Evolutionary conservation across 106 monocot species (phyloP), one percentile per base, ranked within the genome.

Genomic region (Dendrobium catenatum): DNA sequence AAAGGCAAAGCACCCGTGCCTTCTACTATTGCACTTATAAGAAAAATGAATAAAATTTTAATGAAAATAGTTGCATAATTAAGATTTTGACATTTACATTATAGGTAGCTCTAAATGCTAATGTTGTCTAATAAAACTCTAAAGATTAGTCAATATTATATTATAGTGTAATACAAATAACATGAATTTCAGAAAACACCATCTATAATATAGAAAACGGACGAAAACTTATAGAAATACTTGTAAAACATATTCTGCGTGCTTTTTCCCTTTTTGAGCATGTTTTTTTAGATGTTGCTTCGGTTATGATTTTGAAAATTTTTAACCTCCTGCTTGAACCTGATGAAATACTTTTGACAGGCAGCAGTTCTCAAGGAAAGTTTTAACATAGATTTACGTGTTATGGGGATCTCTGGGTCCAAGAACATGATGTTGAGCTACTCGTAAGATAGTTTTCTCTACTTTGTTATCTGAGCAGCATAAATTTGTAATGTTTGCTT

Each of bases 331-430:
- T 37, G 9, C 33, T 70, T 70, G 33, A 74, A 33, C 64, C 19
- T 84, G 43, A 79, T 75, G 18, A 42, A 78, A 72, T 22, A 78
- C 27, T 19, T 13, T 79, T 85, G 83, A 49, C 91, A 99, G 98
- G 88, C 90, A 67, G 95, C 89, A 48, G 81, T 86, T 83, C 90
- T 99, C 9, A 99, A 99, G 82, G 95, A 93, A 86, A 87, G 92
- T 17, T 88, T 91, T 78, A 99, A 99, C 64, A 99, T 99, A 81
- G 98, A 99, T 81, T 85, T 99, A 86, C 95, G 98, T 61, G 93
- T 99, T 20, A 95, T 99, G 98, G 98, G 98, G 86, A 93, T 99
- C 42, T 86, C 86, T 83, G 95, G 98, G 22, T 88, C 93, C 19
- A 93, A 75, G 61, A 93, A 40, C 18, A 99, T 99, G 98, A 61